A percentile compares a stretch with the other conserved stretches of the same genome.
phyloP scores from a whole-genome alignment of 129 eudicot genomes.

The Pittosporum tobira region DNA sequence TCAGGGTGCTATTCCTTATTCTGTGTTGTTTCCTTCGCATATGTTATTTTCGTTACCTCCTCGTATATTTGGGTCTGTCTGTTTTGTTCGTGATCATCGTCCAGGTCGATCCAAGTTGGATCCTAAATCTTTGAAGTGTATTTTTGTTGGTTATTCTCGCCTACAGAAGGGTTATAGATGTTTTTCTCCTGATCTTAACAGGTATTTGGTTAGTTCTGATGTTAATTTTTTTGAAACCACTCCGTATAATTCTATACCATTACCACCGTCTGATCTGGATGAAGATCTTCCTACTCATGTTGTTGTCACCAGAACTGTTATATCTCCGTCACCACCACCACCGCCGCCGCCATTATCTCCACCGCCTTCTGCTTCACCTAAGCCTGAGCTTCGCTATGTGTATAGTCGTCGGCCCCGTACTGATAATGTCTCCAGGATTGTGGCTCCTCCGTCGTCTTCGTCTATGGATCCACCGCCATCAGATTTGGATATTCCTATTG shows the following conservation, averaged over 20 bases:
- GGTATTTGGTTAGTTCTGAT: neutral
- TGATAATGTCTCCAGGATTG: too few relatives aligned
- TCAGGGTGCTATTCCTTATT: neutral
- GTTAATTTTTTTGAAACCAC: neutral
- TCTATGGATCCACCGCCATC: too few relatives aligned
- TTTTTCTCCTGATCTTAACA: neutral
- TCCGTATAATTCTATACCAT: neutral
- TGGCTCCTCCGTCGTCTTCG: too few relatives aligned
- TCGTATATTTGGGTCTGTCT: neutral
- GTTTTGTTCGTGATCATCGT: neutral
- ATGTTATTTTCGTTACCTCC: neutral
- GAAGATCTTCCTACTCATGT: neutral
- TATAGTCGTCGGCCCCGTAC: too few relatives aligned
- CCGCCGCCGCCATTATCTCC: neutral
- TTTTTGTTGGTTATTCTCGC: neutral
- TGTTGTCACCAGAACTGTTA: neutral
- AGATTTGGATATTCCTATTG: neutral
- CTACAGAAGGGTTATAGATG: neutral
- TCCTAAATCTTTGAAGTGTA: neutral
- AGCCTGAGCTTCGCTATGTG: too few relatives aligned
- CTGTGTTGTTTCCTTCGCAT: neutral
- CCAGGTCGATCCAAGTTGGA: neutral
- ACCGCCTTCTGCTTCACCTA: neutral
- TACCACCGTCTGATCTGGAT: neutral
- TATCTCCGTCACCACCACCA: neutral